A percentile compares a stretch with the other conserved stretches of the same genome.
These are phyloP conservation scores for Pulveroboletus sp. DNA, from an alignment of 768 basidiomycete species.

Conservation along the genomic window DNA sequence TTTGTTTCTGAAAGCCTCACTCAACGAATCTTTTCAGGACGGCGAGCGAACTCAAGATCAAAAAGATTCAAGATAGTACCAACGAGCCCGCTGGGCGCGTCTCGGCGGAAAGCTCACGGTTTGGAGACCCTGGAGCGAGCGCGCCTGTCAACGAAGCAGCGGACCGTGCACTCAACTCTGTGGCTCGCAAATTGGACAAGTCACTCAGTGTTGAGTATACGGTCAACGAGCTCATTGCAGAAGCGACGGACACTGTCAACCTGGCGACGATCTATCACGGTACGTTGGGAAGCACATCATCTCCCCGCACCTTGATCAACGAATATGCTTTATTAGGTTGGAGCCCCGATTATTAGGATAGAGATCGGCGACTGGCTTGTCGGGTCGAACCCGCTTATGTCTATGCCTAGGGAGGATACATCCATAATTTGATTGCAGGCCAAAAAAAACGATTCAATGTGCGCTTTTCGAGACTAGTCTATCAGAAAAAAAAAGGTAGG, in stretches of 20 bases:
- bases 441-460: conserved; percentile 7
- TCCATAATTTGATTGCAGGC: conserved; percentile 12
- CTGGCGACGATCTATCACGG: conserved; percentile 78
- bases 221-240: conserved; percentile 88
- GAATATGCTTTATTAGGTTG: conserved; percentile 32
- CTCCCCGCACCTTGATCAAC: conserved; percentile 2
- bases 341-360: conserved; percentile 37
- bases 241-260: conserved; percentile 77
- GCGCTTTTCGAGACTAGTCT: conserved; percentile 23
- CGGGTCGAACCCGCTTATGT: background rate
- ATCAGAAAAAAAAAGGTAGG: conserved; percentile 11
- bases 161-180: conserved; percentile 80
- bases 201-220: conserved; percentile 88
- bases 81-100: conserved; percentile 22
- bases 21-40: conserved; percentile 49
- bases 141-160: conserved; percentile 81
- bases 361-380: background rate
- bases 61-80: conserved; percentile 54
- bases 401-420: conserved; percentile 12
- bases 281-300: conserved; percentile 32
- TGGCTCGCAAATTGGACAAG: conserved; percentile 80
- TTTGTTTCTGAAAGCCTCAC: background rate
- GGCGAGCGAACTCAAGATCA: conserved; percentile 71
- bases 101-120: conserved; percentile 26
- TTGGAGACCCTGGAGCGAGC: conserved; percentile 59